Percentiles rank a stretch among this genome's conserved stretches.
phyloP scores from a whole-genome alignment of 1,284 basidiomycete genomes.

The Heterobasidion parviporum region DNA sequence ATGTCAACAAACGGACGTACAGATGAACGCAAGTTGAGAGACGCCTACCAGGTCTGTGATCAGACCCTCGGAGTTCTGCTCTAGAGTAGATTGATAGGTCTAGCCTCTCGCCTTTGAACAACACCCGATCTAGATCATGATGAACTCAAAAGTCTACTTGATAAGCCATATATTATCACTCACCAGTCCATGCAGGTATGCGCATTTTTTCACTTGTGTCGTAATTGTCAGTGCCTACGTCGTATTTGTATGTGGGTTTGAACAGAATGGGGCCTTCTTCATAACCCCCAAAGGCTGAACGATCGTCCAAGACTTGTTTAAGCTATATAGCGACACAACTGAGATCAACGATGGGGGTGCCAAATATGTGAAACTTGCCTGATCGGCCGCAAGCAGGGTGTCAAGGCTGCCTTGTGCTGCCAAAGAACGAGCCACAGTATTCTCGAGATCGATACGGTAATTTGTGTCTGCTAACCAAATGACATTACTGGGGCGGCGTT shows the following conservation, averaged over 20 bases:
- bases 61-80: conserved; percentile 81
- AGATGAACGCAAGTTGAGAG: not conserved
- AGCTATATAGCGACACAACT: conserved; percentile 37
- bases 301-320: conserved; percentile 58
- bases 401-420: conserved; percentile 63
- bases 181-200: conserved; percentile 96
- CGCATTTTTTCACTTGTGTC: conserved; percentile 96
- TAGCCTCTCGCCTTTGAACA: conserved; percentile 71
- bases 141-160: not conserved
- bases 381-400: conserved; percentile 74
- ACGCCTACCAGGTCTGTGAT: conserved; percentile 81
- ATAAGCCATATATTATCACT: not conserved
- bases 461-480: conserved; percentile 96
- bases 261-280: conserved; percentile 87
- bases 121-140: conserved; percentile 65
- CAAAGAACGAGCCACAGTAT: conserved; percentile 67
- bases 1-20: not conserved
- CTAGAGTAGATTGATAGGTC: conserved; percentile 62
- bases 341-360: not conserved
- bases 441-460: conserved; percentile 86
- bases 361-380: conserved; percentile 38
- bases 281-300: conserved; percentile 76
- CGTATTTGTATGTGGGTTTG: conserved; percentile 85
- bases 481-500: conserved; percentile 50
- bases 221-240: conserved; percentile 78